phyloP scores from a whole-genome alignment of 1,284 basidiomycete genomes.

The Ganoderma meredithae region DNA sequence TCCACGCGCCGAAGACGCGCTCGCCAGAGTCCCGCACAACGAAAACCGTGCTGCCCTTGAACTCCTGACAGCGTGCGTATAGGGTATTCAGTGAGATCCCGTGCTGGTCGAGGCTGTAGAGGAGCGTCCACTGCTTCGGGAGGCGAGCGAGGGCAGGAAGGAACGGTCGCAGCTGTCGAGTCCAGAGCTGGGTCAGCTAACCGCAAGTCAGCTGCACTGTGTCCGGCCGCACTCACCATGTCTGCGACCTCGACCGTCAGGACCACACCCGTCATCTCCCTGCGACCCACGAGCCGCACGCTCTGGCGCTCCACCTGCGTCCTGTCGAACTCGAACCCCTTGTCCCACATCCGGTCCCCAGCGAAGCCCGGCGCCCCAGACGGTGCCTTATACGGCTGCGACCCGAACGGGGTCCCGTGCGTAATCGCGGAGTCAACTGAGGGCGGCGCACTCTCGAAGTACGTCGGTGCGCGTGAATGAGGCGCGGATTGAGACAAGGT shows the following conservation, averaged over 20 bases:
- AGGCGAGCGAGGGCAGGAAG: slow-evolving; percentile 86
- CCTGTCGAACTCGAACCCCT: slow-evolving; percentile 45
- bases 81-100: slow-evolving; percentile 93
- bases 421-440: slow-evolving; percentile 40
- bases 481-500: slow-evolving; percentile 26
- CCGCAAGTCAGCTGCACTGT: background rate
- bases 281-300: slow-evolving; percentile 51
- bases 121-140: slow-evolving; percentile 81
- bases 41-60: slow-evolving; percentile 57
- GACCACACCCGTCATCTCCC: slow-evolving; percentile 62
- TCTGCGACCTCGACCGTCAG: slow-evolving; percentile 64
- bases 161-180: slow-evolving; percentile 67
- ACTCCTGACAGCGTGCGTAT: slow-evolving; percentile 68
- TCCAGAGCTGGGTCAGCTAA: background rate
- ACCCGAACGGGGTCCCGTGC: slow-evolving; percentile 64
- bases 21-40: slow-evolving; percentile 69
- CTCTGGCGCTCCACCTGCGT: slow-evolving; percentile 45
- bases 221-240: slow-evolving; percentile 50
- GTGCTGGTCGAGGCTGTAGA: slow-evolving; percentile 96
- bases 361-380: slow-evolving; percentile 83
- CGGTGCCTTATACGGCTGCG: slow-evolving; percentile 66
- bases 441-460: slow-evolving; percentile 16
- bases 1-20: slow-evolving; percentile 80
- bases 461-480: slow-evolving; percentile 25
- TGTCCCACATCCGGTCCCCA: slow-evolving; percentile 51